Evolutionary conservation across 148 eudicot genomes (phyloP).

Genomic region (Chenopodium suecicum): DNA sequence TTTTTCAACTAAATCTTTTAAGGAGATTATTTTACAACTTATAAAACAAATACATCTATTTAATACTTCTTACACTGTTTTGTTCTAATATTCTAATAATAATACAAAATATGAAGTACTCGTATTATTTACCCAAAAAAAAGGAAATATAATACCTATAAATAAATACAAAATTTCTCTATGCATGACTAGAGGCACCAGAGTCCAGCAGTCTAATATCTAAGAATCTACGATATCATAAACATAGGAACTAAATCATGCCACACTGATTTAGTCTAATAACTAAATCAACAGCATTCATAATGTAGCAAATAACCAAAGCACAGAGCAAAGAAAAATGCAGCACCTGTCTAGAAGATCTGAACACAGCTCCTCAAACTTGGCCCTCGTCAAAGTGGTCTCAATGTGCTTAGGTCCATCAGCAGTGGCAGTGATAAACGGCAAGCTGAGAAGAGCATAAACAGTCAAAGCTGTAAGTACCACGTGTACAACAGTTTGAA

Average conservation of each 20-base stretch:
- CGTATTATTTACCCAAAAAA: too few relatives aligned
- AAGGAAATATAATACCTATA: too few relatives aligned
- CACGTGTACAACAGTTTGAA: background rate
- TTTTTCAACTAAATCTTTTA: too few relatives aligned
- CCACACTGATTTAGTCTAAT: too few relatives aligned
- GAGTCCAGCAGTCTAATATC: background rate
- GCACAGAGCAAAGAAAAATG: background rate
- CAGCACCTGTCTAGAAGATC: slow-evolving; percentile 89
- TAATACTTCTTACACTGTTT: too few relatives aligned
- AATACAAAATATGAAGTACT: too few relatives aligned
- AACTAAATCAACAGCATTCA: background rate
- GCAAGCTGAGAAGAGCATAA: slow-evolving; percentile 51
- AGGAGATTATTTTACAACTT: background rate
- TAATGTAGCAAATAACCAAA: background rate
- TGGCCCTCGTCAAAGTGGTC: slow-evolving; percentile 87
- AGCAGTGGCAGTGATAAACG: slow-evolving; percentile 95
- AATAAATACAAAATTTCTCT: background rate
- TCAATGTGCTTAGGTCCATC: slow-evolving; percentile 98
- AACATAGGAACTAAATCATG: too few relatives aligned
- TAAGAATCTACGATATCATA: background rate
- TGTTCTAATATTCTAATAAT: too few relatives aligned
- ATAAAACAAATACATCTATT: too few relatives aligned
- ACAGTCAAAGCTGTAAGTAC: slow-evolving; percentile 12
- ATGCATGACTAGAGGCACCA: background rate
- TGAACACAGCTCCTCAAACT: slow-evolving; percentile 91